A percentile compares a stretch with the other conserved stretches of the same genome.
These are phyloP conservation scores for Thelonectria discophora DNA, from an alignment of 2,329 filamentous ascomycete genomes.

Conservation along the genomic window DNA sequence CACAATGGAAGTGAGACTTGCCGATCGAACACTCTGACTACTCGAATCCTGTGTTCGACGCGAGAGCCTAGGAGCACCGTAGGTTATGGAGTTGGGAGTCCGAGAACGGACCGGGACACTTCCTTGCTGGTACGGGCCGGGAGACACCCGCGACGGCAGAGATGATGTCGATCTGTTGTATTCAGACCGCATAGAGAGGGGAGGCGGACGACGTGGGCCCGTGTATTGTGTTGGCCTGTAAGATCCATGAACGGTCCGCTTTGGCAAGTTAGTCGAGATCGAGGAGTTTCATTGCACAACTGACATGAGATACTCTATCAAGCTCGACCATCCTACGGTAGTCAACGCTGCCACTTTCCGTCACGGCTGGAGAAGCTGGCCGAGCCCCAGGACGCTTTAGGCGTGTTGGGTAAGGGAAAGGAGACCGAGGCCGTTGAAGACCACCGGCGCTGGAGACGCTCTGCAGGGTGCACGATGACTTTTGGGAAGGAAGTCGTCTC, in stretches of 20 bases:
- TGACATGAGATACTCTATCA: conserved; percentile 57
- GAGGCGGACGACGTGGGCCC: conserved; percentile 48
- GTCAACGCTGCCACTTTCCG: conserved; percentile 57
- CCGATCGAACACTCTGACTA: conserved; percentile 52
- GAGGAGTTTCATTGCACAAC: conserved; percentile 29
- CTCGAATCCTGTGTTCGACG: conserved; percentile 47
- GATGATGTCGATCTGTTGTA: conserved; percentile 53
- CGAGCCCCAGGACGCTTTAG: conserved; percentile 63
- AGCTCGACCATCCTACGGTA: conserved; percentile 62
- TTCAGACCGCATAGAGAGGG: conserved; percentile 52
- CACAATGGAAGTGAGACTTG: conserved; percentile 60
- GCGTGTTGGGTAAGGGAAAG: conserved; percentile 67
- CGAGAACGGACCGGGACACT: conserved; percentile 38
- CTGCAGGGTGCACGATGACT: conserved; percentile 58
- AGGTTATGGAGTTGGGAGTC: conserved; percentile 50
- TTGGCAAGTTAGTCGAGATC: conserved; percentile 16
- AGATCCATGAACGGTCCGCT: conserved; percentile 57
- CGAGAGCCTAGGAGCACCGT: conserved; percentile 39
- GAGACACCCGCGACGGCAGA: conserved; percentile 46
- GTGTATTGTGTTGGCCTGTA: conserved; percentile 51
- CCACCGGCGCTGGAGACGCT: conserved; percentile 54
- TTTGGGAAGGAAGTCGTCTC: conserved; percentile 55
- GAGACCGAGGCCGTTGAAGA: conserved; percentile 64
- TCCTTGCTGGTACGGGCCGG: conserved; percentile 2
- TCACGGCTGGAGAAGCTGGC: conserved; percentile 59